Evolutionary conservation across 306 rosid genomes (phyloP), one percentile per base, ranked within the genome.

Genomic region (Oxytropis ochrocephala): DNA sequence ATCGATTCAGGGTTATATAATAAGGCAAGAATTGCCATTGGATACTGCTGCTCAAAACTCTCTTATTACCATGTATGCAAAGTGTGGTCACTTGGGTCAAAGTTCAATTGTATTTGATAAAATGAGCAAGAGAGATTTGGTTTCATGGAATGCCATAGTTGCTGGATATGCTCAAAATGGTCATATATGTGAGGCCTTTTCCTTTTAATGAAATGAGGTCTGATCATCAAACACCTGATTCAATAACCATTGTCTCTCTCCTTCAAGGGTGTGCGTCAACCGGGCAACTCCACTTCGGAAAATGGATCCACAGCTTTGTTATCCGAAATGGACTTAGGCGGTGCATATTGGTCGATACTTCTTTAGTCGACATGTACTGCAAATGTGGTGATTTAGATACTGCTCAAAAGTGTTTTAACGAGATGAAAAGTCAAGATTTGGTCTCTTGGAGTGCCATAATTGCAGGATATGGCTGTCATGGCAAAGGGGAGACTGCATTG

Each of bases 381-480:
- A 90, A 87, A 78, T 90, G 96, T 30, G 96, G 96, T 10, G 83
- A 84, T 71, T 54, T 87, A 74, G 81, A 82, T 29, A 72, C 70
- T 17, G 94, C 94, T 6, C 86, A 80, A 71, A 85, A 58, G 53
- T 90, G 96, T 79, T 90, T 87, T 52, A 61, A 74, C 61, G 82
- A 67, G 35, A 85, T 89, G 91, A 50, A 74, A 32, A 33, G 60
- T 38, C 84, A 49, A 19, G 96, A 90, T 72, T 55, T 84, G 72
- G 83, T 90, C 41, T 84, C 96, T 36, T 90, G 96, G 94, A 81
- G 96, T 75, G 84, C 86, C 36, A 84, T 90, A 18, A 90, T 90
- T 64, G 66, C 84, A 36, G 91, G 94, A 53, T 80, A 84, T 75
- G 94, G 96, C 42, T 87, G 77, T 73, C 88, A 90, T 69, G 96